These are phyloP conservation scores for Gastrodia elata DNA, from an alignment of 106 monocot genomes.

Conservation along the genomic window DNA sequence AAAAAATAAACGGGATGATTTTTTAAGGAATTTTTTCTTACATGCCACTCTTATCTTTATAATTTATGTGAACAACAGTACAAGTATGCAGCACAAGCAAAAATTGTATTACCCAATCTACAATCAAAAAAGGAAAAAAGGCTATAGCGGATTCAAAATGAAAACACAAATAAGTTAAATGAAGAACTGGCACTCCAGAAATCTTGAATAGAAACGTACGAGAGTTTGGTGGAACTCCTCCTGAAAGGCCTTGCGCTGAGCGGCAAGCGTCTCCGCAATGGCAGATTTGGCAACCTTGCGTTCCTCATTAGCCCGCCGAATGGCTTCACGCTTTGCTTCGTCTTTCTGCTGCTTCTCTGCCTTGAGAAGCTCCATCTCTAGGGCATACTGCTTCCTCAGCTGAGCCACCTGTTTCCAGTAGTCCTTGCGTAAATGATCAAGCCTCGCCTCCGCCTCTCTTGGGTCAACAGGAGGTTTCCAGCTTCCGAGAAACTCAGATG, in stretches of 20 bases:
- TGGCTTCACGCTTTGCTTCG: conserved; percentile 62
- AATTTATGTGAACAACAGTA: too few species aligned
- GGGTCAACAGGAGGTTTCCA: conserved; percentile 58
- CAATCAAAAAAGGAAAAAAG: background rate
- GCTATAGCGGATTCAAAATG: background rate
- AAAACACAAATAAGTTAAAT: background rate
- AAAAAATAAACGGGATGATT: background rate
- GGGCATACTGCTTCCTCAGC: conserved; percentile 57
- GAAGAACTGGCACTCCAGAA: background rate
- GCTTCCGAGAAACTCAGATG: conserved; percentile 52
- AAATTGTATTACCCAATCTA: background rate
- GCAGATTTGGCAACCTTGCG: conserved; percentile 70
- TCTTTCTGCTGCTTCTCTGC: conserved; percentile 57
- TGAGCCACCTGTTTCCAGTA: conserved; percentile 63
- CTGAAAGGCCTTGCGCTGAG: conserved; percentile 50
- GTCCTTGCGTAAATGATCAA: conserved; percentile 49
- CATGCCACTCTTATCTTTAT: too few species aligned
- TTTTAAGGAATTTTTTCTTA: too few species aligned
- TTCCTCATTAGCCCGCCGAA: conserved; percentile 55
- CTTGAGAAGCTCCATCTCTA: conserved; percentile 62
- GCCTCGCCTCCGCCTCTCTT: conserved; percentile 45
- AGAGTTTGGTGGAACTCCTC: conserved; percentile 72
- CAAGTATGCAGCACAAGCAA: background rate
- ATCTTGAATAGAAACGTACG: conserved; percentile 19
- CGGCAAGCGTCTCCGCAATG: conserved; percentile 57